phyloP scores from a whole-genome alignment of 352 stramenopile genomes.

The Phytophthora meadii region DNA sequence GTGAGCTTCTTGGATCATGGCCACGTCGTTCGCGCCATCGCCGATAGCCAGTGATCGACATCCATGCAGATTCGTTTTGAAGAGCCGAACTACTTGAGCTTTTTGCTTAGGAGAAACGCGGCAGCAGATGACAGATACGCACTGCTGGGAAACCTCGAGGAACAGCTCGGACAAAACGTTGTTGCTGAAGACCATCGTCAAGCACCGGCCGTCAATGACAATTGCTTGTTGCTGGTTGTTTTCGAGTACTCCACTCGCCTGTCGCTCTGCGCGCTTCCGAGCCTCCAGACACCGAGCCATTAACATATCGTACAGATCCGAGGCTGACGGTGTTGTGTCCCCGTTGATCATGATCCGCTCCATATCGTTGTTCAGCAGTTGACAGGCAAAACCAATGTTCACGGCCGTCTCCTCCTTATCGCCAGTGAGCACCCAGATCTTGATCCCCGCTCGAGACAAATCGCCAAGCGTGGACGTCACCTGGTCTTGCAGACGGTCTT shows the following conservation, averaged over 20 bases:
- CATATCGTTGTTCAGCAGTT: slow-evolving; percentile 97
- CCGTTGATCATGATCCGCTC: slow-evolving; percentile 86
- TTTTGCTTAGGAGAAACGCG: slow-evolving; percentile 94
- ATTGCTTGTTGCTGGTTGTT: slow-evolving; percentile 52
- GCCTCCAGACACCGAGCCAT: slow-evolving; percentile 51
- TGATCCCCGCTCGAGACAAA: slow-evolving; percentile 75
- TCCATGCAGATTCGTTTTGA: slow-evolving; percentile 86
- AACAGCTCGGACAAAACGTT: slow-evolving; percentile 79
- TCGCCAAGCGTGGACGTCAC: slow-evolving; percentile 82
- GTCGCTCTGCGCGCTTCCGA: slow-evolving; percentile 45
- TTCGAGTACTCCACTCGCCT: slow-evolving; percentile 12
- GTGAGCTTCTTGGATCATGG: slow-evolving; percentile 99
- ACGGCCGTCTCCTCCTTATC: slow-evolving; percentile 97
- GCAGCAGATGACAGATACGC: slow-evolving; percentile 90
- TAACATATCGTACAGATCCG: slow-evolving; percentile 70
- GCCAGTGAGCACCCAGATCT: slow-evolving; percentile 88
- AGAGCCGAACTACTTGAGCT: slow-evolving; percentile 86
- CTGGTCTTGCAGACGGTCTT: slow-evolving; percentile 82
- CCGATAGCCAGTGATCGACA: slow-evolving; percentile 96
- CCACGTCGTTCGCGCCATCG: slow-evolving; percentile 99
- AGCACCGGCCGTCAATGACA: slow-evolving; percentile 74
- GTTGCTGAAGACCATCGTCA: slow-evolving; percentile 84
- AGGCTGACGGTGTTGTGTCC: slow-evolving; percentile 60
- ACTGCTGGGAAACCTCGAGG: slow-evolving; percentile 85
- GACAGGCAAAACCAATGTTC: slow-evolving; percentile 96